Percentiles rank a stretch among this genome's conserved stretches.
phyloP scores from a whole-genome alignment of 2,329 filamentous ascomycete species.

The Neonectria faginata region DNA sequence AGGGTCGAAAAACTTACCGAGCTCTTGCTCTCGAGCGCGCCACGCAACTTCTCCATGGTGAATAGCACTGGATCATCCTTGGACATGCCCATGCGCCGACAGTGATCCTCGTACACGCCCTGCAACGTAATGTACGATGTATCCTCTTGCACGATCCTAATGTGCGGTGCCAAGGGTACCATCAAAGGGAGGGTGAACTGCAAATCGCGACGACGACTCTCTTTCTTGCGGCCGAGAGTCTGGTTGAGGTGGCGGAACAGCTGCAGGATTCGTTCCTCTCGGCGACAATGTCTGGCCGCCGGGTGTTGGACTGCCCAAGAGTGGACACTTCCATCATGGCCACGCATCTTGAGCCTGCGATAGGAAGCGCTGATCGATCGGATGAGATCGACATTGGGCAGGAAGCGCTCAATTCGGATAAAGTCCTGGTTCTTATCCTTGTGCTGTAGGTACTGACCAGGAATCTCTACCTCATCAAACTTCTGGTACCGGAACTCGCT shows the following conservation, averaged over 20 bases:
- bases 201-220: conserved; percentile 90
- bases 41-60: conserved; percentile 92
- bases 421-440: conserved; percentile 99
- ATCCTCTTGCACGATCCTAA: conserved; percentile 96
- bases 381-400: conserved; percentile 93
- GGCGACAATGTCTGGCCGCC: conserved; percentile 88
- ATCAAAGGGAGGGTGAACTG: conserved; percentile 97
- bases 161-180: conserved; percentile 93
- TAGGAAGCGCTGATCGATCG: conserved; percentile 92
- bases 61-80: conserved; percentile 97
- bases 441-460: conserved; percentile 95
- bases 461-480: conserved; percentile 98
- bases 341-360: conserved; percentile 92
- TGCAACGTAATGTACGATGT: conserved; percentile 94
- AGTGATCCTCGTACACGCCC: conserved; percentile 96
- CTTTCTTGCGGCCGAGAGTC: conserved; percentile 90
- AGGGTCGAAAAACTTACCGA: conserved; percentile 56
- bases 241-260: conserved; percentile 98
- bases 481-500: conserved; percentile 98
- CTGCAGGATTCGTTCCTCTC: conserved; percentile 95
- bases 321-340: conserved; percentile 97
- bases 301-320: conserved; percentile 97
- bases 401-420: conserved; percentile 94
- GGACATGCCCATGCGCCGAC: conserved; percentile 83
- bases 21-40: conserved; percentile 76